A percentile compares a stretch with the other conserved stretches of the same genome.
phyloP scores from a whole-genome alignment of 441 rosid species.

The Pelargonium citronellum region DNA sequence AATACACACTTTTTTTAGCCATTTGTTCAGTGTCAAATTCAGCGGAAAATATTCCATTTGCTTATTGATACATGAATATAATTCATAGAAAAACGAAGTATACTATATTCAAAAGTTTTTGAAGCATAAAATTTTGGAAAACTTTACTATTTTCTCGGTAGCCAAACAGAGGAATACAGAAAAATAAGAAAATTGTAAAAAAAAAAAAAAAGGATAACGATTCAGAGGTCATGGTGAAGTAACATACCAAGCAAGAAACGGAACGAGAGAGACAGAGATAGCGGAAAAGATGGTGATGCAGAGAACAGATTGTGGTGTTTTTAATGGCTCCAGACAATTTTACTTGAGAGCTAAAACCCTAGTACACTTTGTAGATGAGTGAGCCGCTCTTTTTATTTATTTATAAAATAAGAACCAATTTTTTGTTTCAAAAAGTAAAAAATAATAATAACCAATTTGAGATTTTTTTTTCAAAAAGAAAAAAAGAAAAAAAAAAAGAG shows the following conservation, averaged over 20 bases:
- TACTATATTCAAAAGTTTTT: no score
- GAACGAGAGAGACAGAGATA: background rate
- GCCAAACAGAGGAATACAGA: background rate
- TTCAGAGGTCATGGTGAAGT: background rate
- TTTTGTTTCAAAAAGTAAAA: no score
- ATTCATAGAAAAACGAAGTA: no score
- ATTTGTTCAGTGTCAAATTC: no score
- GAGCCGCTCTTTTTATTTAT: background rate
- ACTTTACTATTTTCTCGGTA: background rate
- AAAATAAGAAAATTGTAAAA: background rate
- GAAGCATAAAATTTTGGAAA: background rate
- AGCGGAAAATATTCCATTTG: no score
- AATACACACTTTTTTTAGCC: background rate
- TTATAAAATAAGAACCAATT: background rate
- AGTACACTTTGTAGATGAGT: background rate
- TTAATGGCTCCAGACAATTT: no score
- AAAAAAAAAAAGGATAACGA: background rate
- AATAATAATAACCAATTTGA: no score
- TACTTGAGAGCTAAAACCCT: background rate
- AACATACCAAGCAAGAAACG: background rate
- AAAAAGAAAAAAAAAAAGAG: no score
- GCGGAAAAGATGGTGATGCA: no score
- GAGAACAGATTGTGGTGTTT: no score
- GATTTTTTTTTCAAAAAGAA: no score
- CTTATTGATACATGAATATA: no score